phyloP scores from a whole-genome alignment of 1,284 basidiomycete species.

The Meira nashicola region DNA sequence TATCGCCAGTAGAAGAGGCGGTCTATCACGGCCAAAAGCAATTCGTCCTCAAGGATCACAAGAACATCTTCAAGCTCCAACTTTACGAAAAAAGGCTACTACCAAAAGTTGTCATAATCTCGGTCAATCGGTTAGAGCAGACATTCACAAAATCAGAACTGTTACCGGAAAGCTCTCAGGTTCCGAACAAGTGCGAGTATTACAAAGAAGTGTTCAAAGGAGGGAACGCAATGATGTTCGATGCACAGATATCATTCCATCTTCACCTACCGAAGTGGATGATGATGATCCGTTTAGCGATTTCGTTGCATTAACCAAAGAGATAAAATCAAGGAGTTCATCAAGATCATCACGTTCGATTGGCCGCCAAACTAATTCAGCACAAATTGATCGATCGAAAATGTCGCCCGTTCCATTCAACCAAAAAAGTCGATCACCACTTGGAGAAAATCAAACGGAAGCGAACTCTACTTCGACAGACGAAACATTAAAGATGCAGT shows the following conservation, averaged over 20 bases:
- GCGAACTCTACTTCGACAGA: too few species aligned
- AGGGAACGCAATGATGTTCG: neutral
- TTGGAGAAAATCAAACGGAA: neutral
- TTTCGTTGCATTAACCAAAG: neutral
- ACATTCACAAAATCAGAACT: neutral
- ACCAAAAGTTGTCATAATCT: constrained; percentile 2
- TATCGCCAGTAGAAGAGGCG: neutral
- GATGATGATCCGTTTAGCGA: constrained; percentile 5
- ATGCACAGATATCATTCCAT: neutral
- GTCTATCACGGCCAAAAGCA: neutral
- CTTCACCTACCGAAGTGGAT: neutral
- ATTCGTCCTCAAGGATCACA: neutral
- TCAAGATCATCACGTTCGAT: neutral
- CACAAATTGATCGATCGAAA: neutral
- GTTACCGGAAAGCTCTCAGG: neutral
- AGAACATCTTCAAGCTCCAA: constrained; percentile 1
- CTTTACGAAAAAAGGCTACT: neutral
- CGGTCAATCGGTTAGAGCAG: neutral
- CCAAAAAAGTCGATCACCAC: neutral
- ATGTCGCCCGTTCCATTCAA: neutral
- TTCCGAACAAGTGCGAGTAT: constrained; percentile 3
- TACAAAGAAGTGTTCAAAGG: neutral
- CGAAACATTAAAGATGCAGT: too few species aligned
- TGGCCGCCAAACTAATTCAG: neutral
- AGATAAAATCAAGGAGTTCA: too few species aligned